Evolutionary conservation across 2,329 filamentous ascomycete species (phyloP).

Genomic region (Lachnellula willkommii): DNA sequence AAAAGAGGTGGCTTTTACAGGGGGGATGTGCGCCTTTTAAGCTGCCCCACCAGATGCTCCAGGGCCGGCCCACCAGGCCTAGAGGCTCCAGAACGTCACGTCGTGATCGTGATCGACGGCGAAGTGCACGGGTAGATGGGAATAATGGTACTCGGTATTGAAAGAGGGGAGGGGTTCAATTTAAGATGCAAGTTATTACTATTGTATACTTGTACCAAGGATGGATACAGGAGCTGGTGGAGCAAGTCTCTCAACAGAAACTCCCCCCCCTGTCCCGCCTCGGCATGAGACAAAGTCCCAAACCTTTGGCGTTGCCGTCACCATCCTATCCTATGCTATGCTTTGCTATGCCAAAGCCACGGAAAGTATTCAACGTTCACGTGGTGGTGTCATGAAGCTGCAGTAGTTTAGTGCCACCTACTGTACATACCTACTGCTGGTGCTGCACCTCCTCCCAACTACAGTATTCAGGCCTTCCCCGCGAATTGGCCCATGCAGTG

Average conservation of each 20-base stretch:
- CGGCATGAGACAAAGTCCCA: neutral
- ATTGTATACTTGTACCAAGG: no score
- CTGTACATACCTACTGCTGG: neutral
- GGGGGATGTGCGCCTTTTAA: neutral
- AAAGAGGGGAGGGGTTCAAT: no score
- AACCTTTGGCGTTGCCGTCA: neutral
- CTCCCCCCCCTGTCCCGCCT: neutral
- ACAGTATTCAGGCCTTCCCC: neutral
- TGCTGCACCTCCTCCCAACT: neutral
- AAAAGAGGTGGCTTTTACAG: neutral
- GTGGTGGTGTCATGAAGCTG: conserved; percentile 5
- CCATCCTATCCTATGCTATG: neutral
- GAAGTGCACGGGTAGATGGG: no score
- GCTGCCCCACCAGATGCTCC: neutral
- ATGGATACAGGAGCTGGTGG: neutral
- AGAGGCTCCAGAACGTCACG: conserved; percentile 1
- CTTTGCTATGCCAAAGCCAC: neutral
- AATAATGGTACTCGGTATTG: neutral
- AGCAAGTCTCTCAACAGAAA: neutral
- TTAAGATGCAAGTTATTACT: neutral
- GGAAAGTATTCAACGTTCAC: conserved; percentile 6
- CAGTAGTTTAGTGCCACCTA: conserved; percentile 8
- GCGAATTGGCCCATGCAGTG: conserved; percentile 3
- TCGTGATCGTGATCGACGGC: neutral
- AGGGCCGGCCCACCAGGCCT: neutral